A percentile compares a stretch with the other conserved stretches of the same genome.
Evolutionary conservation across 2,329 filamentous ascomycete species (phyloP).

Genomic region (Phoma sp.): DNA sequence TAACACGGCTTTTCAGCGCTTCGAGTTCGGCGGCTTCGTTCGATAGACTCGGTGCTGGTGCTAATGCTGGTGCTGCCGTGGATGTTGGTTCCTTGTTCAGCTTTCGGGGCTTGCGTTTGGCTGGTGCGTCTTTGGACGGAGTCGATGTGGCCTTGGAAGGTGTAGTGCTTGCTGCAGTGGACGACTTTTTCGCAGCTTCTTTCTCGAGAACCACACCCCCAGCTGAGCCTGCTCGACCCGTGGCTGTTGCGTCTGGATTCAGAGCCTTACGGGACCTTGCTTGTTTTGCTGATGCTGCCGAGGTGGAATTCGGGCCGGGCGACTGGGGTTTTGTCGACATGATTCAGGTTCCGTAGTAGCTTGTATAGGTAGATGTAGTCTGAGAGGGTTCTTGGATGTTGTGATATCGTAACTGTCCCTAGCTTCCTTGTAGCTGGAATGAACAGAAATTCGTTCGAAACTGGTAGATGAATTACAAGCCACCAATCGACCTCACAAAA

Average conservation of each 20-base stretch:
- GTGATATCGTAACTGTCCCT: neutral
- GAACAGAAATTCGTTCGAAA: neutral
- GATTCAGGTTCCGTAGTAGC: neutral
- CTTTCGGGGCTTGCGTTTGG: slow-evolving; percentile 41
- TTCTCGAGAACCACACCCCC: slow-evolving; percentile 39
- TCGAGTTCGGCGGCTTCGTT: slow-evolving; percentile 38
- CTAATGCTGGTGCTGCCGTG: slow-evolving; percentile 11
- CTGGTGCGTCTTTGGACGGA: slow-evolving; percentile 16
- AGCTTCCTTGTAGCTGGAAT: neutral
- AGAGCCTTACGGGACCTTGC: slow-evolving; percentile 32
- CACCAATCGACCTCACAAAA: neutral
- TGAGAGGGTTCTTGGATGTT: neutral
- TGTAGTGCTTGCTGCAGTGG: neutral
- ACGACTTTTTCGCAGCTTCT: slow-evolving; percentile 14
- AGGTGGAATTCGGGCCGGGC: slow-evolving; percentile 30
- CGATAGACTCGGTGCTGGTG: neutral
- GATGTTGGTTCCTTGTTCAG: slow-evolving; percentile 38
- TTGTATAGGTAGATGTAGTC: neutral
- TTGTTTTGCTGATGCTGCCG: slow-evolving; percentile 26
- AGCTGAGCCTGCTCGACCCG: slow-evolving; percentile 36
- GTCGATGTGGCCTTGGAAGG: slow-evolving; percentile 3
- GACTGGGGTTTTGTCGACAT: slow-evolving; percentile 40
- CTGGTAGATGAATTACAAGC: no score
- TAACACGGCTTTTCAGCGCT: slow-evolving; percentile 44
- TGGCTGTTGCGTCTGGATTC: slow-evolving; percentile 4